Percentiles rank a stretch among this genome's conserved stretches.
phyloP scores from a whole-genome alignment of 2,329 filamentous ascomycete genomes.

The Trichoderma oligosporum region DNA sequence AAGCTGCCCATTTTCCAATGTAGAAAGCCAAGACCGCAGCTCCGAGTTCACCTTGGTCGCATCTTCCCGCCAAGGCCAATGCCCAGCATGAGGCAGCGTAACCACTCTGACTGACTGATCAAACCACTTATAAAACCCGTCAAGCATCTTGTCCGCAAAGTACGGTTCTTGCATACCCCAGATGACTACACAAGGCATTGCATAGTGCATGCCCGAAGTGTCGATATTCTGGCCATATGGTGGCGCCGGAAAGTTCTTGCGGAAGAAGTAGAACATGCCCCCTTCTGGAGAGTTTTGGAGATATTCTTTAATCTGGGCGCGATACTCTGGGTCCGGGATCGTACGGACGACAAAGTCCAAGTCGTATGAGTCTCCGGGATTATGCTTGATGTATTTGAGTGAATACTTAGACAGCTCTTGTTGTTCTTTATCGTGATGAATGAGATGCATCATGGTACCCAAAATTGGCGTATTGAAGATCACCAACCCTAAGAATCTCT shows the following conservation, averaged over 20 bases:
- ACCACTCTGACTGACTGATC: background rate
- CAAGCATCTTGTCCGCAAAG: background rate
- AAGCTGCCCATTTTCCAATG: background rate
- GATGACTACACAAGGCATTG: background rate
- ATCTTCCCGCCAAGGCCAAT: background rate
- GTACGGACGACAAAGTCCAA: background rate
- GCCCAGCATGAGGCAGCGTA: background rate
- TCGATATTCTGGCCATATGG: background rate
- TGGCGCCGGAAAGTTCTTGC: background rate
- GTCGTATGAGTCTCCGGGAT: background rate
- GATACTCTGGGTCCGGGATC: background rate
- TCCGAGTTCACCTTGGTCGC: background rate
- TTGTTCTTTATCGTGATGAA: background rate
- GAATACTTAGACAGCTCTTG: background rate
- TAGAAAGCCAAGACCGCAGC: background rate
- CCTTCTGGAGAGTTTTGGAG: background rate
- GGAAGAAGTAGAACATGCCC: background rate
- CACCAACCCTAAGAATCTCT: background rate
- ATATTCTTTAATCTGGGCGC: background rate
- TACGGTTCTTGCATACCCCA: background rate
- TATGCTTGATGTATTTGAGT: background rate
- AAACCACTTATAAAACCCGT: background rate
- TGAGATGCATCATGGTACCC: background rate
- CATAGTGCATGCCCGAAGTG: background rate
- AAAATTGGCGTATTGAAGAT: constrained; percentile 1